These are phyloP conservation scores for Scleroderma bovista DNA, from an alignment of 768 basidiomycete species.

Conservation along the genomic window DNA sequence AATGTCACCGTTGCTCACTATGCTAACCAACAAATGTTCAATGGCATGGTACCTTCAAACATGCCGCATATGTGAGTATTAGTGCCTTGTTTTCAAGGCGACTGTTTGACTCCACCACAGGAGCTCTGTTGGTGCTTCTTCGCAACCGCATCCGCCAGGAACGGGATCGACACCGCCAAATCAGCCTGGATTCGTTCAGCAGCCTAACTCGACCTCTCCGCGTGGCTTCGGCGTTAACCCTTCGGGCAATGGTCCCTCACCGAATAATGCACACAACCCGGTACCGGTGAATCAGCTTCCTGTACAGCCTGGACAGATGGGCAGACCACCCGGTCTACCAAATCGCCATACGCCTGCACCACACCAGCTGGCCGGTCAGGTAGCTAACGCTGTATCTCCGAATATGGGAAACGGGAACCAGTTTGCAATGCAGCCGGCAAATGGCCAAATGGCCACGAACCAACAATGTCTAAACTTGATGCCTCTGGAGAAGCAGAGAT, in stretches of 20 bases:
- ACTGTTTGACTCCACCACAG: conserved; percentile 13
- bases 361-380: conserved; percentile 30
- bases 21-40: conserved; percentile 21
- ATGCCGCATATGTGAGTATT: conserved; percentile 31
- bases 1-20: conserved; percentile 22
- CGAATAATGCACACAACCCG: conserved; percentile 12
- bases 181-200: conserved; percentile 19
- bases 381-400: conserved; percentile 31
- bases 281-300: conserved; percentile 24
- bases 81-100: background rate
- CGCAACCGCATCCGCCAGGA: conserved; percentile 16
- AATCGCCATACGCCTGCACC: conserved; percentile 36
- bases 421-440: conserved; percentile 11
- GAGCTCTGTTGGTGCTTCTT: conserved; percentile 11
- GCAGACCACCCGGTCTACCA: conserved; percentile 26
- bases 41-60: conserved; percentile 17
- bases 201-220: conserved; percentile 8
- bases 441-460: conserved; percentile 18
- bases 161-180: conserved; percentile 9
- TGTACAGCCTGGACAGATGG: conserved; percentile 26
- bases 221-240: conserved; percentile 17
- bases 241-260: conserved; percentile 11
- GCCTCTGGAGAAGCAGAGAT: conserved; percentile 46
- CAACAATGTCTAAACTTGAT: conserved; percentile 14
- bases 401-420: conserved; percentile 25